Evolutionary conservation across 257 asterid genomes (phyloP).

Genomic region (Fraxinus quadrangulata): DNA sequence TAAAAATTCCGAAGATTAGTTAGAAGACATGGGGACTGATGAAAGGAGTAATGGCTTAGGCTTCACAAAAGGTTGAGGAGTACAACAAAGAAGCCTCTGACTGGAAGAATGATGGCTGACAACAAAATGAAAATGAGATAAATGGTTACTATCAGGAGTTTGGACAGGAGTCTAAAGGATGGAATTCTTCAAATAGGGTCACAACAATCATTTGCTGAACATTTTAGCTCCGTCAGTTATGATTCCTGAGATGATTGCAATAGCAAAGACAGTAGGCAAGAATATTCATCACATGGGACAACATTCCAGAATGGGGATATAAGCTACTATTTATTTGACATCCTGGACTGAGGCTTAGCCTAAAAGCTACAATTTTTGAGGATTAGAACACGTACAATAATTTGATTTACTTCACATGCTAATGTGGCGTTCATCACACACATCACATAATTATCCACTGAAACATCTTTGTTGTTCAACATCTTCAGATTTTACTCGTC

Average conservation of each 20-base stretch:
- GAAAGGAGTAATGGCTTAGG: too few species aligned
- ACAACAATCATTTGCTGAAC: constrained; percentile 47
- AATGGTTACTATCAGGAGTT: constrained; percentile 46
- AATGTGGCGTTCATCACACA: neutral
- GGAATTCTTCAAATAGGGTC: constrained; percentile 48
- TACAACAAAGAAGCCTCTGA: too few species aligned
- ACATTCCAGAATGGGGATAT: too few species aligned
- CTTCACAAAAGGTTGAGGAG: too few species aligned
- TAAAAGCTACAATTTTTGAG: neutral
- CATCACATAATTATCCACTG: neutral
- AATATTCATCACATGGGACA: too few species aligned
- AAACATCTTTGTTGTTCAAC: too few species aligned
- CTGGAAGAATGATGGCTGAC: too few species aligned
- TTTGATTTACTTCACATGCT: neutral
- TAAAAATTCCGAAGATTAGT: too few species aligned
- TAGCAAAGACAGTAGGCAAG: constrained; percentile 48
- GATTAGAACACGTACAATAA: neutral
- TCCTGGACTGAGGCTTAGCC: neutral
- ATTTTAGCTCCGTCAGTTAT: constrained; percentile 40
- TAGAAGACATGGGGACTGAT: too few species aligned
- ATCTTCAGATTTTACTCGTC: neutral
- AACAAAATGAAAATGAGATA: constrained; percentile 27
- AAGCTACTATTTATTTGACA: neutral
- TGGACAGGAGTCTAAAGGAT: constrained; percentile 43
- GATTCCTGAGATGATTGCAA: constrained; percentile 90